Evolutionary conservation across 768 basidiomycete species (phyloP).

Genomic region (Mycena alexandri): DNA sequence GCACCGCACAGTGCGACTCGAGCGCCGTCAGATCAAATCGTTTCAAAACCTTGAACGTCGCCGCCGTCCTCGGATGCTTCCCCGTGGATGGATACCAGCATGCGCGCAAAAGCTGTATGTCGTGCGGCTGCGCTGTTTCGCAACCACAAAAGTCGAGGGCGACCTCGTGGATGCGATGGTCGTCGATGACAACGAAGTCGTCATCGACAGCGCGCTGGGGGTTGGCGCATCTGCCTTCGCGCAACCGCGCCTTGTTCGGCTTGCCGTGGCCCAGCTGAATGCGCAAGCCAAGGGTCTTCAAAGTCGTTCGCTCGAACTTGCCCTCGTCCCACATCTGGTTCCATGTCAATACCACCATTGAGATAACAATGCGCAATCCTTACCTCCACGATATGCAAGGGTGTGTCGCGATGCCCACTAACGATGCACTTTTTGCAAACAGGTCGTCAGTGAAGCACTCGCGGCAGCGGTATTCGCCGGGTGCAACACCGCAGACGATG

Average conservation of each 20-base stretch:
- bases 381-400: slow-evolving; percentile 37
- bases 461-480: slow-evolving; percentile 27
- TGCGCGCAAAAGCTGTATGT: slow-evolving; percentile 28
- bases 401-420: slow-evolving; percentile 15
- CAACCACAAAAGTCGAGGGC: slow-evolving; percentile 34
- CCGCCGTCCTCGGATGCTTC: slow-evolving; percentile 6
- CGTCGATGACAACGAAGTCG: slow-evolving; percentile 28
- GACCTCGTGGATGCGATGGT: slow-evolving; percentile 27
- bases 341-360: not conserved
- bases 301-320: slow-evolving; percentile 26
- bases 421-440: slow-evolving; percentile 35
- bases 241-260: not conserved
- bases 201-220: not conserved
- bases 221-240: not conserved
- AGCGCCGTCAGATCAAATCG: slow-evolving; percentile 7
- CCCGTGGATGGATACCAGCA: slow-evolving; percentile 28
- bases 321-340: slow-evolving; percentile 29
- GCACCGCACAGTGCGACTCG: slow-evolving; percentile 1
- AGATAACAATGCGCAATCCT: not conserved
- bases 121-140: slow-evolving; percentile 7
- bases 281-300: slow-evolving; percentile 36
- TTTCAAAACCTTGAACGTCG: slow-evolving; percentile 1
- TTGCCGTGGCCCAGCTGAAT: slow-evolving; percentile 36
- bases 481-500: not conserved
- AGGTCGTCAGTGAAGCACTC: slow-evolving; percentile 32